Evolutionary conservation across 805 yeast genomes (phyloP), one percentile per base, ranked within the genome.

Genomic region (Ogataea chonburiensis): DNA sequence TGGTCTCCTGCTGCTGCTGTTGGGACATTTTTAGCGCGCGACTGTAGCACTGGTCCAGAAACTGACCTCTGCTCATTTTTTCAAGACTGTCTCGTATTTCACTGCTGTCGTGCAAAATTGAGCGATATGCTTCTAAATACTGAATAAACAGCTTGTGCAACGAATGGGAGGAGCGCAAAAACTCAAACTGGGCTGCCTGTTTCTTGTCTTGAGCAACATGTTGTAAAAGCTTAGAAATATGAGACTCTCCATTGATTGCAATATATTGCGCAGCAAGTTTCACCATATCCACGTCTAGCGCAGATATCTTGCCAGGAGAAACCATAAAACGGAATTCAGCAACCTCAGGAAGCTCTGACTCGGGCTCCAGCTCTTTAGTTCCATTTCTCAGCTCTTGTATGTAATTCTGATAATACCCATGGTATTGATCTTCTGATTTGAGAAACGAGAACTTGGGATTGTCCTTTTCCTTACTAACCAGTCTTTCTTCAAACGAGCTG

Each of bases 191-290:
- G 2, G 69, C 64, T 17, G 69, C 58, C 25, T 69, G 61, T 22
- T 54, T 52, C 15, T 56, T 52, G 24, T 55, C 58, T 45, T 66
- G 56, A 5, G 42, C 25, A 5, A 46, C 44, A 26, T 47, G 40
- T 3, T 40, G 29, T 28, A 22, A 33, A 21, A 81, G 67, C 2
- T 60, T 53, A 3, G 58, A 52, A 14, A 73, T 56, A 37, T 73
- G 71, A 9, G 52, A 55, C 2, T 61, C 60, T 1, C 86, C 86
- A 51, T 85, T 79, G 12, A 67, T 55, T 1, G 87, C 85, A 1
- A 75, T 75, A 49, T 73, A 77, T 35, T 76, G 68, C 0, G 97
- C 96, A 1, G 89, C 76, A 3, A 77, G 51, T 54, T 85, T 83
- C 27, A 91, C 71, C 8, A 83, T 66, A 17, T 81, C 82, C 17